Evolutionary conservation across 495 filamentous ascomycete genomes (phyloP).

Genomic region (Neurospora sp.): DNA sequence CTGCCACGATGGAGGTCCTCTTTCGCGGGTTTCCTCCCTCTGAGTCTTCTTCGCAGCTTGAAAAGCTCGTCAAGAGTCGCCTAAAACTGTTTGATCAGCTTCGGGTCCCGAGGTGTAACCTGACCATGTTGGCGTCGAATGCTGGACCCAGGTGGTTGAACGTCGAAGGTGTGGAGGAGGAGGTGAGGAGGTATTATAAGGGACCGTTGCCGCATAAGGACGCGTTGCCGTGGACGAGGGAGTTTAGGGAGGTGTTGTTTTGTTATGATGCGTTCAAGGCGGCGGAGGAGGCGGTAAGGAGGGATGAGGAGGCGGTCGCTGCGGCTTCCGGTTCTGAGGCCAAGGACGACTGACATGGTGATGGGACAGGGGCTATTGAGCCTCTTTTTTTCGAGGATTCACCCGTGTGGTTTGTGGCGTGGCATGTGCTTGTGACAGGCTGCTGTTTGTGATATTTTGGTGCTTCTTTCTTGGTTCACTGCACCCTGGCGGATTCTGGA

Average conservation of each 20-base stretch:
- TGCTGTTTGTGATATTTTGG: not conserved
- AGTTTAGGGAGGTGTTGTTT: slow-evolving; percentile 20
- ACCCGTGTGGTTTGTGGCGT: not conserved
- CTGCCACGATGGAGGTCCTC: slow-evolving; percentile 17
- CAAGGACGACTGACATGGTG: not conserved
- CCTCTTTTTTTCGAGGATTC: not conserved
- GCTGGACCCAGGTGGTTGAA: slow-evolving; percentile 12
- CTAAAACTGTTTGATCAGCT: slow-evolving; percentile 19
- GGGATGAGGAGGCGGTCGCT: not conserved
- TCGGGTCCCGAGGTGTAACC: slow-evolving; percentile 21
- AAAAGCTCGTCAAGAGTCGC: not conserved
- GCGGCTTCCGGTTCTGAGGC: not conserved
- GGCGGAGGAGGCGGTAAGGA: slow-evolving; percentile 6
- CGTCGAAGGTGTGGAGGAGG: slow-evolving; percentile 18
- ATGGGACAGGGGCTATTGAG: not conserved
- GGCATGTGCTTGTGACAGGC: not conserved
- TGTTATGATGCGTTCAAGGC: slow-evolving; percentile 17
- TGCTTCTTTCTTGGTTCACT: not conserved
- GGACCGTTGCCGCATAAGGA: slow-evolving; percentile 15
- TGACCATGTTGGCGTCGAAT: slow-evolving; percentile 24
- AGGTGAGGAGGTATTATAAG: slow-evolving; percentile 19
- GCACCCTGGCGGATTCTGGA: not conserved
- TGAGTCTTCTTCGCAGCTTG: not conserved
- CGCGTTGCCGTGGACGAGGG: slow-evolving; percentile 10
- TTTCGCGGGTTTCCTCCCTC: slow-evolving; percentile 6